Evolutionary conservation across 139 green algal species (phyloP), one percentile per base, ranked within the genome.

Genomic region (Picochlorum costavermella): DNA sequence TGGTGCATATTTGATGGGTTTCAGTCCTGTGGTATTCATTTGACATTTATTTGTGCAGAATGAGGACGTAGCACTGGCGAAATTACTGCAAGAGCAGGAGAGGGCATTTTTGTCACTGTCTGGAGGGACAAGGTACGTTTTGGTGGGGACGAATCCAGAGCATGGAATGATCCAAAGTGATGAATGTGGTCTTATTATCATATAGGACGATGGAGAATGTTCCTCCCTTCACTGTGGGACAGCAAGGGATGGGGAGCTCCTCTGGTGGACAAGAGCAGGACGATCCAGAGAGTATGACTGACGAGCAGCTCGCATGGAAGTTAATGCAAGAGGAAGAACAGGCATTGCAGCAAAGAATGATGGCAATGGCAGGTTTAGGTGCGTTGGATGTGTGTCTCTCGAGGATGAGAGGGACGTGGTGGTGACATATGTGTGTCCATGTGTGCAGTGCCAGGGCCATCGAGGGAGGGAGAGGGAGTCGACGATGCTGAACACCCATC

Each of bases 71-170:
- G 64, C 64, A 17, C 40, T 81, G 28, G 75, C 75, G 16, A 81
- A 79, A 70, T 37, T 70, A 16, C 43, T 81, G 33, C 75, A 81
- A 63, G 70, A 76, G 1, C 75, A 81, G 56, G 75, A 81, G 56
- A 48, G 69, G 20, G 75, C 66, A 12, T 76, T 76, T 40, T 60
- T 76, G 49, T 31, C 61, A 6, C 46, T 75, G 49, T 59, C 71
- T 17, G 43, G 53, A 48, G 62, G 31, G 71, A 37, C 66, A 72
- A 43, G 64, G 65, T 77, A 45, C 29, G 30, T 46, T 64, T 64
- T 56, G 20, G 20, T 23, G 20, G 20, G 20, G 20, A 23, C 11
- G 33, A 40, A 37, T 20, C 53, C 50, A 26, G 2, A 44, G n/a
- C 14, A 29, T 29, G 49, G 23, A 11, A 17, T 29, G 49, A 17